Base-by-base conservation (phyloP, 164 flowering plant species). In the Stephania yunnanensis region DNA sequence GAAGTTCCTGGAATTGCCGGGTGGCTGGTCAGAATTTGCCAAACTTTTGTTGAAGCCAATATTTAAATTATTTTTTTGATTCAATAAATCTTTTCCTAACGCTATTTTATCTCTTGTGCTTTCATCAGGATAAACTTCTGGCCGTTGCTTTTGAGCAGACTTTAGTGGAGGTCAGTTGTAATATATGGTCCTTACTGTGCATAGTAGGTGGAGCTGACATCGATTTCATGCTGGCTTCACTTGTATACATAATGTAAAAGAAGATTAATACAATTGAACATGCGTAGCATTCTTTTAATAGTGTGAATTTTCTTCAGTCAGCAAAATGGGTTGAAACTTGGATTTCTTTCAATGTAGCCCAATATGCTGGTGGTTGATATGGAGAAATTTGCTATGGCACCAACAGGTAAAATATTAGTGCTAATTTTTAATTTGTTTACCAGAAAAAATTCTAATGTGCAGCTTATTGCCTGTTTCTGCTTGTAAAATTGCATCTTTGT, bases 1-100 rank as follows among this genome's bases (percentile, higher is more conserved):
- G 98, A 86, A 81, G 76, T 96, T 82, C 99, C 99, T 22, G 98
- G 97, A 55, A 89, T 96, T 80, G 97, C 97, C 55, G 98, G 98
- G 74, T 96, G 99, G 99, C 89, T 94, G 48, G 99, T 96, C 86
- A 78, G 85, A 69, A 42, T 30, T 45, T 76, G 31, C 20, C 66
- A 61, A 61, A n/a, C 19, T 61, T n/a, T n/a, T 19, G 66, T 61
- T 8, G 9, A 7, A n/a, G n/a, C 9, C 4, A 19, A 61, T 22
- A 61, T 7, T n/a, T 61, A 25, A 61, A 61, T 61, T 25, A 5
- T 61, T 19, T 19, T 61, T 61, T 0, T 20, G 64, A 61, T 15
- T n/a, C 66, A 20, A n/a, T 15, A 20, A 61, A n/a, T 20, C 20
- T 61, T 7, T 53, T 64, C 53, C 52, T 61, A 31, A 53, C 20